Evolutionary conservation across 495 filamentous ascomycete species (phyloP).

Genomic region (Penicillium manginii): DNA sequence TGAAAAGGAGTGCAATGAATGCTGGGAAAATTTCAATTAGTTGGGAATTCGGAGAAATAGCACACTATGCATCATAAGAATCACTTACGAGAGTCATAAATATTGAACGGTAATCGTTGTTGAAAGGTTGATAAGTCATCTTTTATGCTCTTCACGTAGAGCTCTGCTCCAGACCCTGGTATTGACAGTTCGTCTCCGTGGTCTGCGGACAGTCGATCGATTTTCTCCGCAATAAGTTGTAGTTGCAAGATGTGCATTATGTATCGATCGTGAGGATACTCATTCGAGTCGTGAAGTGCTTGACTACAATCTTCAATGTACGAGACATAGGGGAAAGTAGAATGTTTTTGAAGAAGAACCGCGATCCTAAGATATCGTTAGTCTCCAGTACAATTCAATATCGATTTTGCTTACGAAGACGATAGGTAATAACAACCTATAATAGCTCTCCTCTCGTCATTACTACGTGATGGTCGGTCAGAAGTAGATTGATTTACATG

Average conservation of each 20-base stretch:
- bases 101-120: constrained; percentile 15
- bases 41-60: not conserved
- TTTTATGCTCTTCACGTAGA: constrained; percentile 27
- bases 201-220: constrained; percentile 21
- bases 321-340: constrained; percentile 18
- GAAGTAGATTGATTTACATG: not conserved
- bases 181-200: constrained; percentile 15
- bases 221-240: constrained; percentile 31
- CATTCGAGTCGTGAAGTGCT: constrained; percentile 15
- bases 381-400: not conserved
- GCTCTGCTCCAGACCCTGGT: constrained; percentile 24
- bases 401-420: constrained; percentile 21
- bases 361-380: constrained; percentile 14
- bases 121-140: constrained; percentile 26
- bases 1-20: constrained; percentile 26
- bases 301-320: constrained; percentile 29
- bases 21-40: constrained; percentile 12
- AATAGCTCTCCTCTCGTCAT: constrained; percentile 28
- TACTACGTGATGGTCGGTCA: constrained; percentile 23
- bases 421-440: constrained; percentile 31
- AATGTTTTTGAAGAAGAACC: constrained; percentile 27
- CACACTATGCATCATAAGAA: not conserved
- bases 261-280: constrained; percentile 24
- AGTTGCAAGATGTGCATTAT: constrained; percentile 26
- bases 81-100: constrained; percentile 24